Evolutionary conservation across 345 rosid species (phyloP), one percentile per base, ranked within the genome.

Genomic region (Brassica carinata): DNA sequence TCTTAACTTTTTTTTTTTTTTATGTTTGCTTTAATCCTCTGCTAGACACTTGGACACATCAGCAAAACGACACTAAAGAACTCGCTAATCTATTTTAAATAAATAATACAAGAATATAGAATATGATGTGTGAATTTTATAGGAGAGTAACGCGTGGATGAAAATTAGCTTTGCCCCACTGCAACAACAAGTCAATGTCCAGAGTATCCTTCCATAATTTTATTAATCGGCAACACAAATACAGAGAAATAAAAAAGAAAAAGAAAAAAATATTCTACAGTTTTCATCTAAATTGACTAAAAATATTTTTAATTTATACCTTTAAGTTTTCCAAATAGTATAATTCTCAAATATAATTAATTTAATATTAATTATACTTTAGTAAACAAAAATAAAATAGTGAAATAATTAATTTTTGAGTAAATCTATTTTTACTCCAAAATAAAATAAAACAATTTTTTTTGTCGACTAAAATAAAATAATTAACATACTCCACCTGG

Each of bases 121-220:
- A 18, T 64, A 7, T 18, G 48, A 74, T 63, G 30, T 48, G 31
- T 45, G 61, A 8, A 13, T 3, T 38, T 14, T 19, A 43, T 43
- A 19, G 59, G 27, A 68, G 48, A 23, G 72, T 68, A 26, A 69
- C 72, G 62, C 73, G 62, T 48, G 73, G 61, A 51, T 27, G 62
- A 8, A 51, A 48, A 48, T 7, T 26, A 53, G 74, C 45, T 53
- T 53, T 71, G 43, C 27, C 45, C 74, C 63, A 53, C 74, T 53
- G n/a, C 64, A 55, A 55, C 17, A 34, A 69, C 48, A 30, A 18
- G 45, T 51, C 63, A 23, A 29, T 70, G 38, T 19, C 14, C 29
- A 51, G 5, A 34, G 9, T 26, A 38, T 48, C 34, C 33, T 13
- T 26, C 18, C 72, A 19, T 19, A 18, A 13, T 10, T 67, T 40